Base-by-base conservation (phyloP, 345 rosid genomes). In the Linum usitatissimum region DNA sequence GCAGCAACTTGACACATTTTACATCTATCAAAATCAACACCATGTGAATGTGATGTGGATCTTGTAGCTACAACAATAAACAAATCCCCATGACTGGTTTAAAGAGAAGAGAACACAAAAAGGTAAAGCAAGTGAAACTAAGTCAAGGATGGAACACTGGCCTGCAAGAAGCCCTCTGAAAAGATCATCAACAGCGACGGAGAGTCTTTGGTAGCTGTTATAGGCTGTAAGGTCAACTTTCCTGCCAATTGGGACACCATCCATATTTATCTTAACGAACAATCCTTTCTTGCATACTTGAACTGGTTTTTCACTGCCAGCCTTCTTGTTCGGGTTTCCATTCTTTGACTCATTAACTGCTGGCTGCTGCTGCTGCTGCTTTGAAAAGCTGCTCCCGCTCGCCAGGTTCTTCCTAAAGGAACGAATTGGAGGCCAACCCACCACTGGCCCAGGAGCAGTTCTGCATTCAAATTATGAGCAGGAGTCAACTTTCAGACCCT, bases 351-450 rank as follows among this genome's bases (percentile, higher is more conserved):
- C 90, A 18, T 23, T 2, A 23, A 70, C 56, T 68, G 76, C 64
- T 57, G 66, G 63, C 66, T 88, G 28, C 28, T 23, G 63, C 66
- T 88, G 28, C 28, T 23, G 28, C 28, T 23, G 28, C 28, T 23
- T 90, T 57, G 87, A 77, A 34, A 86, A 78, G 75, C 84, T 83
- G 78, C 68, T 23, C 28, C 28, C 28, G 28, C 28, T 76, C 4
- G 90, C 87, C 65, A 94, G 81, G 61, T 94, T 88, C 83, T 83
- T 94, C 84, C 99, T 81, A 53, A 79, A 84, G 8, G 97, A 84
- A 19, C 99, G 77, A 67, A 94, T 81, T 55, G 99, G 99, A 59
- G 99, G 99, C 99, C 99, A 94, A 49, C 99, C 99, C 58, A 94
- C 99, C 31, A 94, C 91, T 73, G 96, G 84, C 71, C 89, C 89